Evolutionary conservation across 352 stramenopile genomes (phyloP).

Genomic region (Globisporangium canariense): DNA sequence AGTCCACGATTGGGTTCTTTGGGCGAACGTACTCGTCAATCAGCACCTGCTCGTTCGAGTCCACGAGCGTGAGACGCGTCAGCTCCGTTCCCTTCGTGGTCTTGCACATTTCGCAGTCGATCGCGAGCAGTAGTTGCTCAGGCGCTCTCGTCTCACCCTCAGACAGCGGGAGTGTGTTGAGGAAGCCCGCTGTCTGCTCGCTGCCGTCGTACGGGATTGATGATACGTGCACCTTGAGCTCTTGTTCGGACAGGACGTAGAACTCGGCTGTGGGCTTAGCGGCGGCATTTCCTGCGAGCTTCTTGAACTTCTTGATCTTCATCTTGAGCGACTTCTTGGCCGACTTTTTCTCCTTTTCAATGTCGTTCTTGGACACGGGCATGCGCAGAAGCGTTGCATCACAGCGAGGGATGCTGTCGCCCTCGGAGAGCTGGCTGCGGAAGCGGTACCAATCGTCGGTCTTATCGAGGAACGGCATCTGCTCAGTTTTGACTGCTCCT

Average conservation of each 20-base stretch:
- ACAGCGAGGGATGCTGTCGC: conserved; percentile 73
- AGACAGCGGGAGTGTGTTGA: conserved; percentile 36
- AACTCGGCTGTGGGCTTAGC: conserved; percentile 62
- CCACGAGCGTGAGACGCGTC: conserved; percentile 67
- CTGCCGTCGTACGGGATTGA: conserved; percentile 51
- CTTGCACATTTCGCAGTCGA: conserved; percentile 88
- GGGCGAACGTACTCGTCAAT: conserved; percentile 82
- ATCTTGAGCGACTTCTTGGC: conserved; percentile 83
- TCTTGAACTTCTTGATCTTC: conserved; percentile 89
- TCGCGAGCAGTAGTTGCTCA: conserved; percentile 55
- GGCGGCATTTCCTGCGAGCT: conserved; percentile 27
- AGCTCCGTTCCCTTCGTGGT: conserved; percentile 87
- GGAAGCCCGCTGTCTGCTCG: conserved; percentile 32
- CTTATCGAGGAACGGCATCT: conserved; percentile 36
- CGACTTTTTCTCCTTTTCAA: conserved; percentile 72
- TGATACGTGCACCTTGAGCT: conserved; percentile 51
- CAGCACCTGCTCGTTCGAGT: conserved; percentile 60
- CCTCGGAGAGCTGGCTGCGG: conserved; percentile 51
- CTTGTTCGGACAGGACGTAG: conserved; percentile 65
- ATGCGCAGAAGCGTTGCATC: conserved; percentile 68
- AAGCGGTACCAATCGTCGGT: conserved; percentile 42
- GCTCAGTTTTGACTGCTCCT: background rate
- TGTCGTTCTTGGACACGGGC: conserved; percentile 68
- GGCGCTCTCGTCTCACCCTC: conserved; percentile 29
- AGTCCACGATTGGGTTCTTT: conserved; percentile 81